A percentile compares a stretch with the other conserved stretches of the same genome.
Conservation (phyloP, 129 eudicot genomes). For the Helianthus tuberosus region DNA sequence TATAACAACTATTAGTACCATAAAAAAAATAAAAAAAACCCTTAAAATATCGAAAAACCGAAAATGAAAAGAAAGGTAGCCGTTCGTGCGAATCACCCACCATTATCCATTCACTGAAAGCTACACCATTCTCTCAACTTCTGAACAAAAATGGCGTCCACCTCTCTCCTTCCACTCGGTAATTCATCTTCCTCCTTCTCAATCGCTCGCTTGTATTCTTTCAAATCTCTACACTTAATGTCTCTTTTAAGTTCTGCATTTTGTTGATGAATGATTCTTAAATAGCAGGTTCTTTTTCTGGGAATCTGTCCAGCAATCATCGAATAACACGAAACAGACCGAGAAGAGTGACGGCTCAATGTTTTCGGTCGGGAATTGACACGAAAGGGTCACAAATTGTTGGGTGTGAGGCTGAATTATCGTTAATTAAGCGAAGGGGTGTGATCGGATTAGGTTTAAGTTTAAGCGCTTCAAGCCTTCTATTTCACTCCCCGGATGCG, state of each 20-base stretch:
- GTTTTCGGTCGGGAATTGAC: conserved; percentile 22
- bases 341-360: conserved; percentile 28
- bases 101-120: conserved; percentile 31
- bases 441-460: conserved; percentile 54
- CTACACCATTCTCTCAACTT: conserved; percentile 5
- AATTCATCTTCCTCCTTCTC: background rate
- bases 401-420: conserved; percentile 27
- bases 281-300: conserved; percentile 44
- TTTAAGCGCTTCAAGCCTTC: conserved; percentile 57
- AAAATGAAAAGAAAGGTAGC: conserved; percentile 18
- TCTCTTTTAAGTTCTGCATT: background rate
- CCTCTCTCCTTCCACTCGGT: conserved; percentile 44
- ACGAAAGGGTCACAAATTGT: conserved; percentile 31
- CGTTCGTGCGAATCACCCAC: background rate
- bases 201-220: background rate
- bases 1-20: no score
- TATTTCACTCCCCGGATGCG: conserved; percentile 36
- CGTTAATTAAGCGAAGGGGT: conserved; percentile 59
- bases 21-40: background rate
- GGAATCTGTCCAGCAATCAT: conserved; percentile 21
- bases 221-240: background rate
- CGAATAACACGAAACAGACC: conserved; percentile 29
- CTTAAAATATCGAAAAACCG: background rate
- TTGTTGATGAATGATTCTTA: conserved; percentile 21
- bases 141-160: conserved; percentile 36